A percentile compares a stretch with the other conserved stretches of the same genome.
Evolutionary conservation across 176 grass and related monocot species (phyloP).

Genomic region (Avena eriantha): DNA sequence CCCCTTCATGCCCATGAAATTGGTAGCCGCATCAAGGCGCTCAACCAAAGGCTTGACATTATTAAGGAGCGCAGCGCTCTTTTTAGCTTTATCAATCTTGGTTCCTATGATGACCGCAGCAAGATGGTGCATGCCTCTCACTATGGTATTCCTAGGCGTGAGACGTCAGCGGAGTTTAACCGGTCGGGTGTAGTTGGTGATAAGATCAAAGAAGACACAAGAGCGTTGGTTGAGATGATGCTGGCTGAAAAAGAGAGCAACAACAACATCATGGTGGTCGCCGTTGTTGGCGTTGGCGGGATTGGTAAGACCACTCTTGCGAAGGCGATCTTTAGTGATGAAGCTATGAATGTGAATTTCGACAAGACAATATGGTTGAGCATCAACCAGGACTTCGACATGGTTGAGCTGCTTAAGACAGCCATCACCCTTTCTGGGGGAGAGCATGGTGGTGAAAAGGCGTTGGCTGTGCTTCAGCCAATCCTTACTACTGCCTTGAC

Average conservation of each 20-base stretch:
- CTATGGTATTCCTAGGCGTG: neutral
- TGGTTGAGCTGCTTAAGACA: neutral
- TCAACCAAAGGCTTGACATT: neutral
- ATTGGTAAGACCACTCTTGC: conserved; percentile 61
- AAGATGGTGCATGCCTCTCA: neutral
- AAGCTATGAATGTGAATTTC: conserved; percentile 1
- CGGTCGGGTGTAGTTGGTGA: neutral
- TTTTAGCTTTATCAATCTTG: neutral
- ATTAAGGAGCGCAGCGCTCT: neutral
- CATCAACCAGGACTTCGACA: neutral
- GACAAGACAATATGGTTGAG: conserved; percentile 30
- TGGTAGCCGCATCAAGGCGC: conserved; percentile 8
- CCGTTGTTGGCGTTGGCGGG: conserved; percentile 43
- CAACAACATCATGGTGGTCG: neutral
- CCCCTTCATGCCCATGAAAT: neutral
- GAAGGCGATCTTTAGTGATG: conserved; percentile 23
- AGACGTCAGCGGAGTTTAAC: neutral
- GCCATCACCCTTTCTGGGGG: neutral
- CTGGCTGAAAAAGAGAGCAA: neutral
- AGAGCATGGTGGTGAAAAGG: neutral
- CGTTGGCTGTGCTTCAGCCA: neutral
- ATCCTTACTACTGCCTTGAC: neutral
- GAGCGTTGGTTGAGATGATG: neutral
- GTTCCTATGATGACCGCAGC: neutral
- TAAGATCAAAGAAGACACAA: conserved; percentile 35